These are phyloP conservation scores for Fusarium coffeatum DNA, from an alignment of 2,329 filamentous ascomycete genomes.

Conservation along the genomic window DNA sequence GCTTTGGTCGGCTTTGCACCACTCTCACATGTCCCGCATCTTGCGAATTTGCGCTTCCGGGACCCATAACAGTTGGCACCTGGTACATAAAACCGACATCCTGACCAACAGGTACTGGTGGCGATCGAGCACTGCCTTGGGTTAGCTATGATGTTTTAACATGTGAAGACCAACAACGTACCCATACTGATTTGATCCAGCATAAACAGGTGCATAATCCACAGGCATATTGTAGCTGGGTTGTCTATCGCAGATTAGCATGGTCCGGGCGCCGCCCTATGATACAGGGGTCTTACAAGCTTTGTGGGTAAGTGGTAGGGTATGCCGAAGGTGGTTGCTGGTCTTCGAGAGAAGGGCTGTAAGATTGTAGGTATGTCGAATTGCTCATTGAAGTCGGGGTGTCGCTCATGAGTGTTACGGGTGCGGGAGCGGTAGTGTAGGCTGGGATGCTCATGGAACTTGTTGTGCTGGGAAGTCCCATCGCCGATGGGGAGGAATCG, in stretches of 20 bases:
- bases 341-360: constrained; percentile 62
- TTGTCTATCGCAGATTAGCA: constrained; percentile 48
- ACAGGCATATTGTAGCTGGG: constrained; percentile 58
- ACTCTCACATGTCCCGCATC: constrained; percentile 70
- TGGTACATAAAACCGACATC: constrained; percentile 59
- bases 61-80: constrained; percentile 53
- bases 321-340: constrained; percentile 53
- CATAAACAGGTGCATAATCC: constrained; percentile 56
- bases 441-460: constrained; percentile 59
- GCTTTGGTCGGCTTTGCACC: constrained; percentile 84
- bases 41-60: constrained; percentile 51
- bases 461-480: constrained; percentile 55
- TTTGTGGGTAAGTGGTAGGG: constrained; percentile 51
- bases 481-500: constrained; percentile 52
- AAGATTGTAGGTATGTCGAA: constrained; percentile 62
- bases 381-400: constrained; percentile 58
- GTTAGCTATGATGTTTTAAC: constrained; percentile 32
- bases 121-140: constrained; percentile 52
- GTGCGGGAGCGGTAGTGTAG: constrained; percentile 63
- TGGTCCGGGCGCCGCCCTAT: constrained; percentile 44
- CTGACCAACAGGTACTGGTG: constrained; percentile 53
- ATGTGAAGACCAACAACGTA: constrained; percentile 45
- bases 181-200: constrained; percentile 54
- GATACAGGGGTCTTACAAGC: constrained; percentile 50
- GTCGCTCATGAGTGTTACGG: constrained; percentile 64